Base-by-base conservation (phyloP, 2,329 filamentous ascomycete species). In the Fusarium neocosmosporiellum region DNA sequence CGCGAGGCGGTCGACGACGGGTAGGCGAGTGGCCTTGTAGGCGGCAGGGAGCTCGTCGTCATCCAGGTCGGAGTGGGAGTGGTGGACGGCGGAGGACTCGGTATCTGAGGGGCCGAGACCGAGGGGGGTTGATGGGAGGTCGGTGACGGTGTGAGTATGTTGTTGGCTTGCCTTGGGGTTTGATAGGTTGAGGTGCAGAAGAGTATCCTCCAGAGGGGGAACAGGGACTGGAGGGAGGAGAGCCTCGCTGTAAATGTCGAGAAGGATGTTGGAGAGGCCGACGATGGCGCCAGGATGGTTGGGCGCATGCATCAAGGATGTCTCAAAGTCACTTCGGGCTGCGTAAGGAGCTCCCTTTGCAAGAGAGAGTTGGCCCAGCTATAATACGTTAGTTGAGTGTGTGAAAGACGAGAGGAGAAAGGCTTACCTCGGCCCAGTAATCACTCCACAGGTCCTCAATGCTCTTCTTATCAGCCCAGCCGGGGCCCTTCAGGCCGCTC, bases 401-500 rank as follows among this genome's bases (percentile, higher is more conserved):
- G 24, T n/a, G 41, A 48, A 33, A n/a, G 14, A 20, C 8, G 9
- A 37, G 18, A 39, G 16, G 7, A 18, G 16, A 16, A 16, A 24
- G 14, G 29, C 90, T 86, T 85, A 95, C 94, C 85, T 97, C 94
- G 18, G 93, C 88, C 81, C 90, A 93, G 1, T 97, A 88, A 81
- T 98, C 95, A 33, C 89, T 95, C 92, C 92, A 94, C 53, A 97
- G 84, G 80, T 94, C 93, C 79, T 97, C 94, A 7, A 95, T 89
- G 77, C 93, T 94, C 84, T 93, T 96, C 50, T 90, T 90, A 70
- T 92, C 90, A 31, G 92, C 94, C 94, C 94, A 98, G 11, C 91
- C 90, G 22, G 89, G 87, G 48, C 90, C 84, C 60, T 88, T 88
- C 41, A 93, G 87, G 9, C 89, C 88, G 54, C 89, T 86, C 18